A percentile compares a stretch with the other conserved stretches of the same genome.
Evolutionary conservation across 257 asterid genomes (phyloP).

Genomic region (Ballota nigra): DNA sequence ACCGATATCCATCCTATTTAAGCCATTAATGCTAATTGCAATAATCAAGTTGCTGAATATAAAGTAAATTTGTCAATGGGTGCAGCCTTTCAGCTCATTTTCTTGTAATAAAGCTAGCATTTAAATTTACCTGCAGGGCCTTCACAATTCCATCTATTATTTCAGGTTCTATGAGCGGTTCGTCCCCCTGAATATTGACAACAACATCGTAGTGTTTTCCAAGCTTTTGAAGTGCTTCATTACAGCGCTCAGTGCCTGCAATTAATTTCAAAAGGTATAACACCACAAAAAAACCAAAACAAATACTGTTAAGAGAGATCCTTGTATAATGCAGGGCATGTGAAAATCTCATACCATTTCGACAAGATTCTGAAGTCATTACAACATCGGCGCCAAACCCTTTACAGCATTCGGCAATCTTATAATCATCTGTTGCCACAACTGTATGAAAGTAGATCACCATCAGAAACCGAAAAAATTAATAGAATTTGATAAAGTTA

Average conservation of each 20-base stretch:
- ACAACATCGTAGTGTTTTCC: conserved; percentile 68
- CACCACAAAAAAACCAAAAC: conserved; percentile 1
- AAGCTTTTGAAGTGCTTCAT: conserved; percentile 75
- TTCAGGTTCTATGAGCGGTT: conserved; percentile 93
- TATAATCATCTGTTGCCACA: conserved; percentile 92
- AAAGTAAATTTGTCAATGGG: not conserved
- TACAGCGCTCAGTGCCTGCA: conserved; percentile 83
- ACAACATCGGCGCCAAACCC: conserved; percentile 93
- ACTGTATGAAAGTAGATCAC: conserved; percentile 36
- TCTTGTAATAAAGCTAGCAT: not conserved
- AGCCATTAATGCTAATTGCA: not conserved
- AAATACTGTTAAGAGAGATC: not conserved
- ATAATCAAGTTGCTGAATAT: conserved; percentile 1
- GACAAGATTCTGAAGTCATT: conserved; percentile 85
- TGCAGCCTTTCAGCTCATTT: not conserved
- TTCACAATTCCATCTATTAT: conserved; percentile 78
- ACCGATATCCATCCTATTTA: not conserved
- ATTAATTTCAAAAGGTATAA: conserved; percentile 3
- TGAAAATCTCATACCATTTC: conserved; percentile 49
- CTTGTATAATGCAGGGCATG: not conserved
- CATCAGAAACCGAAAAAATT: conserved; percentile 10
- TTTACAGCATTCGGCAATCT: conserved; percentile 84
- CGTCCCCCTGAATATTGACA: conserved; percentile 95
- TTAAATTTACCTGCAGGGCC: conserved; percentile 60
- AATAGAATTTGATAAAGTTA: not conserved